Base-by-base conservation (phyloP, 129 eudicot genomes). In the Scalesia atractyloides region DNA sequence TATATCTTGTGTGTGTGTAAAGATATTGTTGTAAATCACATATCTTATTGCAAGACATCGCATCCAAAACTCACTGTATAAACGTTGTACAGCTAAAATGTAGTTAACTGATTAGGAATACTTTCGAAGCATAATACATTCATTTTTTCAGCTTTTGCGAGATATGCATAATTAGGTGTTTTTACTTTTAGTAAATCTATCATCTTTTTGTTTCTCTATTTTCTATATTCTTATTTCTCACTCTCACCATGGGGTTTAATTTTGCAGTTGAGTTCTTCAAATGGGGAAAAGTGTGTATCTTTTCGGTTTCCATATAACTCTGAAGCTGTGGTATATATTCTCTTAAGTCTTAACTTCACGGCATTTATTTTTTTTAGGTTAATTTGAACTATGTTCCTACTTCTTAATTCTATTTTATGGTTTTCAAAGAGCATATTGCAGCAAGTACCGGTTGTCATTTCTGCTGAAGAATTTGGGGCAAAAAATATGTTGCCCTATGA, bases 381-480 rank as follows among this genome's bases (percentile, higher is more conserved):
- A 53, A 17, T 26, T 64, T 22, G 19, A 12, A 64, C 58, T 26
- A 24, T 52, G 49, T 63, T 71, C 56, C 60, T 18, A 36, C 46
- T 77, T 7, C 47, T 48, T 58, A 69, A 26, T 48, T 75, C 64
- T 39, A 15, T 53, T 57, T n/a, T 77, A 44, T 67, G 70, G 51
- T 60, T 62, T 34, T 49, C 12, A 19, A 76, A 90, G 97, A 83
- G 77, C 77, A 68, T 76, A 48, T 65, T 81, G 66, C 88, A 83
- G 83, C 94, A 83, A 84, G 82, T 94, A 72, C 93, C 89, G 70
- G 89, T 90, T 58, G 64, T 72, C 44, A 78, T 91, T 46, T 80
- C 91, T 53, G 96, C 93, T 61, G 91, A 86, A 70, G 96, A 88
- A 77, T 70, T 77, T 48, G 92, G 97, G 59, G 84, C 87, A 15